Conservation (phyloP, 371 early-diverging fungal species). For the Basidiobolus heterosporus region DNA sequence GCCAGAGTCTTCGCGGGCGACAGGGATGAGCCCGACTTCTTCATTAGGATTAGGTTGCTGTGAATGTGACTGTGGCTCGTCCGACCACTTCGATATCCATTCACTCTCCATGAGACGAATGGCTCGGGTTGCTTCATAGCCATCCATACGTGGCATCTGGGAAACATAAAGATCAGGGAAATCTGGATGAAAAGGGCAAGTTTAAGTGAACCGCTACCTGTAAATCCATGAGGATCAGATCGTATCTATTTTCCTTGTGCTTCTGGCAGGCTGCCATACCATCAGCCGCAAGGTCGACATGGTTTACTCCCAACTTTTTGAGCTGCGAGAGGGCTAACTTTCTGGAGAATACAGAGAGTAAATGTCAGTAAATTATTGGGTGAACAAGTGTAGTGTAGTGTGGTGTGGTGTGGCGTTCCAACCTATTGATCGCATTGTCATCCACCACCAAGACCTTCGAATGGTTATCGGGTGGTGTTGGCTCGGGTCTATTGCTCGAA, state of each 20-base stretch:
- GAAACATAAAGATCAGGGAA: too few species aligned
- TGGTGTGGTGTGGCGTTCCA: not conserved
- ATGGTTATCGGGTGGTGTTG: constrained; percentile 6
- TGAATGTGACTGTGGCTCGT: not conserved
- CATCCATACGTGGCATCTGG: constrained; percentile 54
- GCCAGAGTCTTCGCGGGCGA: not conserved
- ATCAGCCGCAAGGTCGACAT: constrained; percentile 17
- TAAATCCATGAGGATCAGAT: constrained; percentile 69
- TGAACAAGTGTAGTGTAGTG: not conserved
- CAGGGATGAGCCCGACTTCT: not conserved
- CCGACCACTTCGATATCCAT: not conserved
- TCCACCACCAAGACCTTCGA: constrained; percentile 25
- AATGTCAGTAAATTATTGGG: not conserved
- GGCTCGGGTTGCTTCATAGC: constrained; percentile 52
- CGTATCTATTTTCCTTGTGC: constrained; percentile 33
- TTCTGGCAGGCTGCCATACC: constrained; percentile 55
- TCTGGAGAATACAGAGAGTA: not conserved
- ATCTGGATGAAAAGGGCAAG: too few species aligned
- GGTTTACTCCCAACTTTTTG: not conserved
- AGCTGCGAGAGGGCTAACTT: not conserved
- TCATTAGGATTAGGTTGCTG: not conserved
- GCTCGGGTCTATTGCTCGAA: constrained; percentile 3
- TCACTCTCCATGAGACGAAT: constrained; percentile 43
- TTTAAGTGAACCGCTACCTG: too few species aligned
- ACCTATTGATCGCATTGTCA: constrained; percentile 27